A percentile compares a stretch with the other conserved stretches of the same genome.
These are phyloP conservation scores for Gentiana straminea DNA, from an alignment of 257 asterid genomes.

Conservation along the genomic window DNA sequence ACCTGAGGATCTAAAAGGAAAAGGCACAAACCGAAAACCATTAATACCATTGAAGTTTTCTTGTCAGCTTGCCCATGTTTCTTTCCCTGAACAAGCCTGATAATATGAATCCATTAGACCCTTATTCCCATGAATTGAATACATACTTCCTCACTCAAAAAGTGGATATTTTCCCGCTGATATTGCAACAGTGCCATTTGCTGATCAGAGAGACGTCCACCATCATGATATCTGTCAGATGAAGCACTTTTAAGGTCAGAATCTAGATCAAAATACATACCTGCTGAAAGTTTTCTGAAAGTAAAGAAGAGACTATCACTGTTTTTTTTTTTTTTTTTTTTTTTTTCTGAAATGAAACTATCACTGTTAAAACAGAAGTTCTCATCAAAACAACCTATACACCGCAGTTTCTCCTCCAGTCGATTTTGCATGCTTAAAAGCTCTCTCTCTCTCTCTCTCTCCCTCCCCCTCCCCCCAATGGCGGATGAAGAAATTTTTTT, in stretches of 20 bases:
- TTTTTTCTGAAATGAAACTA: too few species aligned
- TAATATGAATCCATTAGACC: too few species aligned
- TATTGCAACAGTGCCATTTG: constrained; percentile 98
- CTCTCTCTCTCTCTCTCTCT: too few species aligned
- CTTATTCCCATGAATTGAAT: not conserved
- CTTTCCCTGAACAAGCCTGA: too few species aligned
- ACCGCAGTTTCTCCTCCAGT: too few species aligned
- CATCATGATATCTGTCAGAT: constrained; percentile 72
- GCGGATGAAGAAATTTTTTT: too few species aligned
- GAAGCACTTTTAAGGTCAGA: not conserved
- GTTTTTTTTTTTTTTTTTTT: too few species aligned
- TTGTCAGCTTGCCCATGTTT: too few species aligned
- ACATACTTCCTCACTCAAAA: constrained; percentile 91
- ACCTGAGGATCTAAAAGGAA: constrained; percentile 67
- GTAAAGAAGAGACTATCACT: not conserved
- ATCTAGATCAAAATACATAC: not conserved
- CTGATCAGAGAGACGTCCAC: constrained; percentile 95
- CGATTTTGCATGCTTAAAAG: too few species aligned
- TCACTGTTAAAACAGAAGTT: not conserved
- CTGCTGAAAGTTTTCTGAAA: not conserved
- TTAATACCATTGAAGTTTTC: too few species aligned
- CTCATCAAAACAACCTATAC: not conserved
- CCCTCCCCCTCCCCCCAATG: too few species aligned
- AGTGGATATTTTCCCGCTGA: constrained; percentile 97
- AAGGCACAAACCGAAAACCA: constrained; percentile 5